phyloP scores from a whole-genome alignment of 108 stramenopile species.

The Nitzschia inconspicua region DNA sequence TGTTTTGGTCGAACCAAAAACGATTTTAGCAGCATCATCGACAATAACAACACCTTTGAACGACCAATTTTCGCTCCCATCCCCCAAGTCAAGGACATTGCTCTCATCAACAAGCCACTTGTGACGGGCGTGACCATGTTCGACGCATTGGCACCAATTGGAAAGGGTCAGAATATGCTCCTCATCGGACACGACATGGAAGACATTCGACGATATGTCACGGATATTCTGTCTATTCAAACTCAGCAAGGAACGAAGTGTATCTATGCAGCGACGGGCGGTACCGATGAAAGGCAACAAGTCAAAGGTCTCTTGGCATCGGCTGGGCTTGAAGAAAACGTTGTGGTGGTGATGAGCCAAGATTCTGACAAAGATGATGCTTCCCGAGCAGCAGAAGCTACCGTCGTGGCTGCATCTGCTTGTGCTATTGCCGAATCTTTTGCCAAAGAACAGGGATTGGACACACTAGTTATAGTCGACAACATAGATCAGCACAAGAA shows the following conservation, averaged over 20 bases:
- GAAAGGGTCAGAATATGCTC: conserved; percentile 89
- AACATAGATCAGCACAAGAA: conserved; percentile 76
- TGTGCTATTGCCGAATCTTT: conserved; percentile 77
- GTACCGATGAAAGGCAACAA: conserved; percentile 24
- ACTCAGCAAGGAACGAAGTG: conserved; percentile 37
- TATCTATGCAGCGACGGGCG: conserved; percentile 62
- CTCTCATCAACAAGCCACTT: conserved; percentile 79
- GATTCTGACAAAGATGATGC: conserved; percentile 18
- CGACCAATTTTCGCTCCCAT: conserved; percentile 79
- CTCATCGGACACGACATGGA: conserved; percentile 63
- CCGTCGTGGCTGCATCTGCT: conserved; percentile 66
- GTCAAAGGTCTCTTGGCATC: conserved; percentile 35
- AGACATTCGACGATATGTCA: conserved; percentile 36
- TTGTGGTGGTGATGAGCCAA: conserved; percentile 47
- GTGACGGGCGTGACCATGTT: conserved; percentile 83
- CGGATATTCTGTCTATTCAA: conserved; percentile 39
- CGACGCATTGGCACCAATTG: conserved; percentile 84
- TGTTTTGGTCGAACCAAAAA: conserved; percentile 32
- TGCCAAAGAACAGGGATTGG: conserved; percentile 59
- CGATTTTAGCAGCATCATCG: neutral
- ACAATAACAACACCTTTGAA: neutral
- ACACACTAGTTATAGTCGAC: conserved; percentile 80
- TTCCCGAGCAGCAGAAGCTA: conserved; percentile 33
- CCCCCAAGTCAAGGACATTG: conserved; percentile 80
- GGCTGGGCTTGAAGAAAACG: conserved; percentile 42